phyloP scores from a whole-genome alignment of 805 yeast genomes.

The Schwanniomyces polymorphus region DNA sequence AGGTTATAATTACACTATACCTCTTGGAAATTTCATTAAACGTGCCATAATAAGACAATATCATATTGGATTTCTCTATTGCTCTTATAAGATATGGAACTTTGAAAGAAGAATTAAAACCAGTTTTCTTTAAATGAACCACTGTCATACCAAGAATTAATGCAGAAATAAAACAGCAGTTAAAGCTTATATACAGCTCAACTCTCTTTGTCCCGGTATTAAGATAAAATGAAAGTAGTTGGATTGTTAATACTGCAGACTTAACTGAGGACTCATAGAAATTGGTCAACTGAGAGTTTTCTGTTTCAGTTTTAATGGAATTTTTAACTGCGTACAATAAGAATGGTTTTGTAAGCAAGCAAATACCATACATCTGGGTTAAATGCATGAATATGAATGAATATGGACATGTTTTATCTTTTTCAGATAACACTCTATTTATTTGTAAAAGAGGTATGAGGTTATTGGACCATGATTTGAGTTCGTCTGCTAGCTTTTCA shows the following conservation, averaged over 20 bases:
- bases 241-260: constrained; percentile 13
- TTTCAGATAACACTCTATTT: constrained; percentile 13
- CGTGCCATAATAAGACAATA: background rate
- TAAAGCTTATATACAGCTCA: constrained; percentile 14
- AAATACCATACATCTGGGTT: constrained; percentile 33
- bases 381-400: constrained; percentile 32
- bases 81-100: background rate
- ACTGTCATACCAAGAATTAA: constrained; percentile 8
- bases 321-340: constrained; percentile 25
- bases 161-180: constrained; percentile 14
- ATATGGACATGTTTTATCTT: constrained; percentile 9
- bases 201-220: constrained; percentile 8
- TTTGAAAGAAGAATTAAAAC: background rate
- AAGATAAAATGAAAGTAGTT: constrained; percentile 13
- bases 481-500: constrained; percentile 31
- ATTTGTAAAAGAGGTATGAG: constrained; percentile 29
- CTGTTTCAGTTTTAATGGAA: background rate
- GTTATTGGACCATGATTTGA: constrained; percentile 33
- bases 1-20: background rate
- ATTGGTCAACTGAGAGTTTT: constrained; percentile 8
- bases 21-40: background rate
- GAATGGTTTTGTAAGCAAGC: constrained; percentile 41
- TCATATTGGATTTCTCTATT: background rate
- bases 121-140: constrained; percentile 1
- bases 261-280: constrained; percentile 15